Base-by-base conservation (phyloP, 805 yeast species). In the Kodamaea neixiangensis region DNA sequence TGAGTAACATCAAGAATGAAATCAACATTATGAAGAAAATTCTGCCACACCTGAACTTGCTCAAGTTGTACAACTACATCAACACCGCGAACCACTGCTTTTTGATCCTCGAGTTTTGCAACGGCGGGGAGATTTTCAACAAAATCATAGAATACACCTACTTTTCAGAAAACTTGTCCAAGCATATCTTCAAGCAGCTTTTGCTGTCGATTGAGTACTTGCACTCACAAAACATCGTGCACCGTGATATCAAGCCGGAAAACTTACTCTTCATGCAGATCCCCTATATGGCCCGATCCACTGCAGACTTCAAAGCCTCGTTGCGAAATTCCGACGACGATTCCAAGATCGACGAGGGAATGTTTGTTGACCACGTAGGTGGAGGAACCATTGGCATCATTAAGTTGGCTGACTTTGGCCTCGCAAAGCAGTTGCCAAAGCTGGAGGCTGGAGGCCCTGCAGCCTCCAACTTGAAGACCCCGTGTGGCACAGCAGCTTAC, bases 161-260 rank as follows among this genome's bases (percentile, higher is more conserved):
- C 64, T 85, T 87, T 65, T 76, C 85, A 46, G 96, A 87, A 65
- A 83, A 83, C 51, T 73, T 87, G 54, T 74, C 90, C 15, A 75
- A 90, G 19, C 93, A 87, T 67, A 82, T 87, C 5, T 86, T 88
- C 54, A 62, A 77, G 39, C 96, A 87, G 63, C 84, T 88, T 31
- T 86, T 89, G 3, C 73, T 79, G 44, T 86, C 93, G 0, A 78
- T 87, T 18, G 79, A 86, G 43, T 83, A 86, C 63, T 69, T 88
- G 45, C 96, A 87, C 62, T 63, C 65, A 41, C 85, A 85, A 49
- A 86, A 81, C 54, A 78, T 84, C 13, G 96, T 87, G 19, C 96
- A 87, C 65, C 72, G 96, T 40, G 96, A 87, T 64, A 87, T 87
- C 60, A 87, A 87, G 66, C 96, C 96, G 1, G 96, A 87, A 57